Conservation (phyloP, 805 yeast genomes). For the Jamesozyma jinghongensis region DNA sequence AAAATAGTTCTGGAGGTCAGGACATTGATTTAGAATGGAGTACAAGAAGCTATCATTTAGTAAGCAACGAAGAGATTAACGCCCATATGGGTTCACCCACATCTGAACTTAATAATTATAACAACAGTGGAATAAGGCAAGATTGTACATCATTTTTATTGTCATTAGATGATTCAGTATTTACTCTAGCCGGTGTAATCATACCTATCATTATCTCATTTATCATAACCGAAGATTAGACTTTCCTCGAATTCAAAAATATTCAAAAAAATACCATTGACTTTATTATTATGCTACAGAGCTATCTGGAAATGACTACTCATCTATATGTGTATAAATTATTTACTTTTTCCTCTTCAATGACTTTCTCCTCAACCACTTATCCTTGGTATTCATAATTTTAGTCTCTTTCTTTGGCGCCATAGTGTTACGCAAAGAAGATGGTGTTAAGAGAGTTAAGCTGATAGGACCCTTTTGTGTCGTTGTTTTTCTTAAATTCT, state of each 20-base stretch:
- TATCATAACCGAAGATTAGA: constrained; percentile 13
- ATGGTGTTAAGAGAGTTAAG: constrained; percentile 28
- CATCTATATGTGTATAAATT: neutral
- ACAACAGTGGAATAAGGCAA: neutral
- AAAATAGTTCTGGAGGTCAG: neutral
- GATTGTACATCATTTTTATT: neutral
- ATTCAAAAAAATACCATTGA: too few species aligned
- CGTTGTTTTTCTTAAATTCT: constrained; percentile 23
- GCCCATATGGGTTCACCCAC: neutral
- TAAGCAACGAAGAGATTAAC: neutral
- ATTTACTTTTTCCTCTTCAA: constrained; percentile 20
- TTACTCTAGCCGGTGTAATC: constrained; percentile 20
- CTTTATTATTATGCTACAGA: neutral
- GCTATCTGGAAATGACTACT: neutral
- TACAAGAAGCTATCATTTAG: constrained; percentile 4
- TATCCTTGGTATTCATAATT: constrained; percentile 24
- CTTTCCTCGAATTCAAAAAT: too few species aligned
- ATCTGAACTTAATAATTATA: neutral
- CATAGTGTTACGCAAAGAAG: constrained; percentile 11
- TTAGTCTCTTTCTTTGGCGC: constrained; percentile 25
- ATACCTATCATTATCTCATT: constrained; percentile 25
- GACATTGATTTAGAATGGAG: constrained; percentile 3
- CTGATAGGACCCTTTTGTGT: constrained; percentile 36
- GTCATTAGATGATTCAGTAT: constrained; percentile 9
- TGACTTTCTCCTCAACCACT: constrained; percentile 28